Conservation (phyloP, 1,284 basidiomycete species). For the Fistulinella cinereoalba region DNA sequence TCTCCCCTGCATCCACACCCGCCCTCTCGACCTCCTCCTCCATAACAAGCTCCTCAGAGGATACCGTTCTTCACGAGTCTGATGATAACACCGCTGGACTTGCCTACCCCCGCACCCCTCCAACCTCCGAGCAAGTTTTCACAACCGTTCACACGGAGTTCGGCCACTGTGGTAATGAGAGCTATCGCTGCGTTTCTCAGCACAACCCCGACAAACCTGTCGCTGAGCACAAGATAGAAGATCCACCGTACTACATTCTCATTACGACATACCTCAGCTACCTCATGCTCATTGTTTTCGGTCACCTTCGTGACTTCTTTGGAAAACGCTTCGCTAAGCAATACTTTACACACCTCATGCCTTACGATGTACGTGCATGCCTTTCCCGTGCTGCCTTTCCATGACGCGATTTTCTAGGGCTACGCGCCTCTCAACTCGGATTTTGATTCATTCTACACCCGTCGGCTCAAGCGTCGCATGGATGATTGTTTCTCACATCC, state of each 20-base stretch:
- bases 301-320: conserved; percentile 93
- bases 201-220: conserved; percentile 53
- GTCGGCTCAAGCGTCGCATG: conserved; percentile 90
- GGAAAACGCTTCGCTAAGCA: conserved; percentile 81
- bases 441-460: conserved; percentile 99
- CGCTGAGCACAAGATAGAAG: conserved; percentile 58
- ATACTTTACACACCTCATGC: conserved; percentile 80
- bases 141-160: conserved; percentile 81
- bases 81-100: conserved; percentile 50
- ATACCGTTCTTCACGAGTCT: conserved; percentile 55
- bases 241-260: conserved; percentile 89
- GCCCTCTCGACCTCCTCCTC: conserved; percentile 70
- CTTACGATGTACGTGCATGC: conserved; percentile 63
- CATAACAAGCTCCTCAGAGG: conserved; percentile 60
- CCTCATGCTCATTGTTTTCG: conserved; percentile 83
- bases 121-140: conserved; percentile 74
- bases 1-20: conserved; percentile 47
- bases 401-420: conserved; percentile 52
- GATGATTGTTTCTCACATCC: conserved; percentile 97
- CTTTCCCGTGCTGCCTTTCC: background rate
- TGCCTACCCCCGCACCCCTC: conserved; percentile 54
- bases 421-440: conserved; percentile 97
- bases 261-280: conserved; percentile 92
- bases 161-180: conserved; percentile 76
- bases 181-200: conserved; percentile 65